Conservation (phyloP, 371 early-diverging fungal species). For the Lichtheimia ramosa region DNA sequence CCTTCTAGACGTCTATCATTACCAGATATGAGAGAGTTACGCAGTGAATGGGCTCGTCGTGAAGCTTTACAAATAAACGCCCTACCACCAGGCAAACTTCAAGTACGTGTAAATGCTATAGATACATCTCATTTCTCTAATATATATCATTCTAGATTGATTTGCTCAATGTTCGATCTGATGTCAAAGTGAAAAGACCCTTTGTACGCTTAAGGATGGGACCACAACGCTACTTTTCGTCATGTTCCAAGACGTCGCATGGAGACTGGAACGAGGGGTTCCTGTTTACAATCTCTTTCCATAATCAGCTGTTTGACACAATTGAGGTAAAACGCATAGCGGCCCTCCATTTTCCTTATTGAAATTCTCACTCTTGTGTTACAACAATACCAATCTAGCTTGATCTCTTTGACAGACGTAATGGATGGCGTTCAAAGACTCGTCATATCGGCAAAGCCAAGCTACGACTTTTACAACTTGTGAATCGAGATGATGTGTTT, state of each 20-base stretch:
- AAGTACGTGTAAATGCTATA: constrained; percentile 16
- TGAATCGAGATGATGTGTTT: constrained; percentile 40
- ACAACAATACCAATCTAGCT: constrained; percentile 21
- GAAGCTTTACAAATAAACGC: constrained; percentile 14
- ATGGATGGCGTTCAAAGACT: constrained; percentile 35
- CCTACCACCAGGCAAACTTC: constrained; percentile 27
- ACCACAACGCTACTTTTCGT: constrained; percentile 34
- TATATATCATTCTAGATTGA: constrained; percentile 27
- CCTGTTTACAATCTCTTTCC: constrained; percentile 69
- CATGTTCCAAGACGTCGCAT: constrained; percentile 27
- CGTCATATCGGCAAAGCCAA: constrained; percentile 47
- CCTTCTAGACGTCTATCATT: constrained; percentile 28
- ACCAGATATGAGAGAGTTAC: constrained; percentile 31
- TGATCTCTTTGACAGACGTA: constrained; percentile 44
- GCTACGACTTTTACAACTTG: constrained; percentile 35
- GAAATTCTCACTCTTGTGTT: constrained; percentile 1
- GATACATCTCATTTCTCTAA: too few species aligned
- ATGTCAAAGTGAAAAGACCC: constrained; percentile 28
- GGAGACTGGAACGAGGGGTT: constrained; percentile 82
- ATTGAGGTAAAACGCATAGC: constrained; percentile 43
- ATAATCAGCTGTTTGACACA: constrained; percentile 75
- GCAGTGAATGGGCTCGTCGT: constrained; percentile 29
- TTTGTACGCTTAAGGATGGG: constrained; percentile 38
- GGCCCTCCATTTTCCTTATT: neutral
- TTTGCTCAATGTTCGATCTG: constrained; percentile 34